Evolutionary conservation across 768 basidiomycete genomes (phyloP).

Genomic region (Cytidiella melzeri): DNA sequence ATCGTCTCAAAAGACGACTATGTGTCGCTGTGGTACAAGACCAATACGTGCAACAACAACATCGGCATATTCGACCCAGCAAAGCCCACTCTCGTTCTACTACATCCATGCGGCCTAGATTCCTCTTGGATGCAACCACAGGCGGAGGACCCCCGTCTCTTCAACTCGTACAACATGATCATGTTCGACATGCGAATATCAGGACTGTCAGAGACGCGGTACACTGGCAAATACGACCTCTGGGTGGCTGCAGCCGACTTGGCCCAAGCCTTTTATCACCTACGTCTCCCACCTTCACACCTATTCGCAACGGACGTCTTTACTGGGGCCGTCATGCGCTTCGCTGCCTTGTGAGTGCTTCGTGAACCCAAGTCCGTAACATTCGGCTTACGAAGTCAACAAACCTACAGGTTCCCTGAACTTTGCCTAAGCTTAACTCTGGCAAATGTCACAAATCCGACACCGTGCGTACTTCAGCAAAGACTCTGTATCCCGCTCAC

Average conservation of each 20-base stretch:
- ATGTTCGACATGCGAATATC: constrained; percentile 67
- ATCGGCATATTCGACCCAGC: constrained; percentile 61
- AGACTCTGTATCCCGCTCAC: too few relatives aligned
- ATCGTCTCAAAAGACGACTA: constrained; percentile 57
- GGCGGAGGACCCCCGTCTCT: constrained; percentile 59
- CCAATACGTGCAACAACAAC: constrained; percentile 52
- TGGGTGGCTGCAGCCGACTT: constrained; percentile 81
- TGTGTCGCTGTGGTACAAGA: constrained; percentile 66
- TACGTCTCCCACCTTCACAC: constrained; percentile 63
- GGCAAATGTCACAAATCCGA: constrained; percentile 60
- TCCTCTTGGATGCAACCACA: constrained; percentile 63
- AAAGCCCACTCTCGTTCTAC: constrained; percentile 60
- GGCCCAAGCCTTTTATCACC: constrained; percentile 55
- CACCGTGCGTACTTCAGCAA: constrained; percentile 49
- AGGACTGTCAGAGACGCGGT: constrained; percentile 51
- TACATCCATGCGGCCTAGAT: constrained; percentile 66
- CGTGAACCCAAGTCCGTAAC: too few relatives aligned
- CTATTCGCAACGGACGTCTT: constrained; percentile 65
- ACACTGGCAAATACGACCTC: constrained; percentile 54
- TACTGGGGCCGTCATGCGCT: constrained; percentile 52
- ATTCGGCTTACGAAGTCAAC: too few relatives aligned
- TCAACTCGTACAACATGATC: constrained; percentile 57
- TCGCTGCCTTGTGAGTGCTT: constrained; percentile 54
- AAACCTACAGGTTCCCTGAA: constrained; percentile 65
- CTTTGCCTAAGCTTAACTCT: constrained; percentile 62